Evolutionary conservation across 1,139 yeast genomes (phyloP), one percentile per base, ranked within the genome.

Genomic region (Scheffersomyces lignicola): DNA sequence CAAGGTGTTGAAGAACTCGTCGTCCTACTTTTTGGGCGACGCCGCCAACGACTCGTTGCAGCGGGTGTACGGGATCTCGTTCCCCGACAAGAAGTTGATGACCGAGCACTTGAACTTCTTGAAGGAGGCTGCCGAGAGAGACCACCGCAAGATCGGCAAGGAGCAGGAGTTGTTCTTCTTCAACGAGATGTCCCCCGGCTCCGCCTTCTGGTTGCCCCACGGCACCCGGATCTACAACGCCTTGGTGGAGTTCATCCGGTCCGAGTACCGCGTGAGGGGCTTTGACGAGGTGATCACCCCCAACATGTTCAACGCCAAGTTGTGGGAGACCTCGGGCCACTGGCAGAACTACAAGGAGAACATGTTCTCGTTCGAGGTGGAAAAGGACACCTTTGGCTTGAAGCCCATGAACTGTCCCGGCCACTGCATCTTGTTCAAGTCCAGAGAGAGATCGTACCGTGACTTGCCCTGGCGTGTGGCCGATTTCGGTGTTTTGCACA

Each of bases 391-490:
- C 2, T 87, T 72, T 54, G 97, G 96, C 42, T 77, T 92, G 47
- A 92, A 92, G 62, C 97, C 98, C 49, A 92, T 92, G 98, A 92
- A 92, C 69, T 90, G 97, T 69, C 98, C 98, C 13, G 97, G 97
- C 34, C 98, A 92, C 64, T 90, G 97, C 72, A 61, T 92, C 45
- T 75, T 92, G 57, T 92, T 86, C 70, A 83, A 83, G 54, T 66
- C 89, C 36, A 80, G 92, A 58, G 95, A 87, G 58, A 81, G 96
- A 62, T 86, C 96, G 2, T 88, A 89, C 67, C 79, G 95, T 55
- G 97, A 92, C 58, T 72, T 92, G 60, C 98, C 98, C 44, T 79
- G 95, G 81, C 81, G 97, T 70, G 89, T 86, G 62, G 94, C 96
- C 46, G 98, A 92, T 62, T 89, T 92, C 60, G 95, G 96, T 56